These are phyloP conservation scores for Mortierella sp. DNA, from an alignment of 371 early-diverging fungal species.

Conservation along the genomic window DNA sequence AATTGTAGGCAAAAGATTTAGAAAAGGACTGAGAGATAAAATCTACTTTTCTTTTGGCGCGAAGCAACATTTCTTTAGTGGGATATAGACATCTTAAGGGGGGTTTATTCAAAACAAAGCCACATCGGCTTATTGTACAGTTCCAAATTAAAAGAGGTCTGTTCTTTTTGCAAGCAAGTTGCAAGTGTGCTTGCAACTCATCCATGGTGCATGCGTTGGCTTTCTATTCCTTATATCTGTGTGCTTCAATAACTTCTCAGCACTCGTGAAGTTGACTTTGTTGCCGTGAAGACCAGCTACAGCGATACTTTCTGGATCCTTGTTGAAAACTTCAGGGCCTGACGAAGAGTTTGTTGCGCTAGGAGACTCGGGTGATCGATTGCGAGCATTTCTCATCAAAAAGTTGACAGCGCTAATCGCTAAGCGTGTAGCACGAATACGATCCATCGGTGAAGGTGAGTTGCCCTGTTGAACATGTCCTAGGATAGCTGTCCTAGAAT, in stretches of 20 bases:
- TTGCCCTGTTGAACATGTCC: constrained; percentile 99
- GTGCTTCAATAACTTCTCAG: constrained; percentile 70
- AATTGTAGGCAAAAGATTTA: constrained; percentile 6
- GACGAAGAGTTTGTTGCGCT: constrained; percentile 35
- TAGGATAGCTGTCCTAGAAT: constrained; percentile 92
- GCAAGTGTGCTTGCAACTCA: constrained; percentile 59
- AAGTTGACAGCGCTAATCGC: constrained; percentile 80
- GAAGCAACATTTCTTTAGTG: not conserved
- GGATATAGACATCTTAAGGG: not conserved
- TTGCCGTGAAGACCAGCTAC: constrained; percentile 91
- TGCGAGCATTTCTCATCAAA: constrained; percentile 62
- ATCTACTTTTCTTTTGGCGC: not conserved
- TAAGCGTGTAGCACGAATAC: constrained; percentile 91
- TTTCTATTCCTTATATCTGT: constrained; percentile 88
- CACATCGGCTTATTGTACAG: too few species aligned
- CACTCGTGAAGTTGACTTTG: constrained; percentile 79
- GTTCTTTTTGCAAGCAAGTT: constrained; percentile 41
- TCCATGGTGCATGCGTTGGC: constrained; percentile 86
- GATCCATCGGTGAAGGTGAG: constrained; percentile 96
- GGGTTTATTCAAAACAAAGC: constrained; percentile 28
- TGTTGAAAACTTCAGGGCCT: constrained; percentile 75
- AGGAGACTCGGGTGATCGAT: constrained; percentile 44
- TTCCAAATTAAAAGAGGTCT: too few species aligned
- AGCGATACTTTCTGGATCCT: constrained; percentile 68
- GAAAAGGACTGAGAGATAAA: constrained; percentile 1